A percentile compares a stretch with the other conserved stretches of the same genome.
Evolutionary conservation across 2,329 filamentous ascomycete genomes (phyloP).

Genomic region (Colletotrichum tropicale): DNA sequence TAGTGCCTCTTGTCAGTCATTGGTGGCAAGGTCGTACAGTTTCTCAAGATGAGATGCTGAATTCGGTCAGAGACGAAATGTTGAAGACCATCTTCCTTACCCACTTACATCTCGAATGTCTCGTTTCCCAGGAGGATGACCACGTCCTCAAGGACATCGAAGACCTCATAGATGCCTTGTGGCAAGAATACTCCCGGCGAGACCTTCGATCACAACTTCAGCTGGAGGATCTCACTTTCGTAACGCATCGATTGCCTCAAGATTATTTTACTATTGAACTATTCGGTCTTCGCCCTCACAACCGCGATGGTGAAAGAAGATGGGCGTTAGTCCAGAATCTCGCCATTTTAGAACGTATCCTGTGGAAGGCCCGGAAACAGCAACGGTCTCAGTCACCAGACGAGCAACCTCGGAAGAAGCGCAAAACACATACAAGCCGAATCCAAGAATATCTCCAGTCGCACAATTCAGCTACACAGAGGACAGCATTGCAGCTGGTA

Average conservation of each 20-base stretch:
- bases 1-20: conserved; percentile 74
- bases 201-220: conserved; percentile 75
- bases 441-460: conserved; percentile 54
- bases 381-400: conserved; percentile 28
- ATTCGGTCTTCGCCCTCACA: conserved; percentile 59
- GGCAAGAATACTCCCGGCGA: conserved; percentile 77
- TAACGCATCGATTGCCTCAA: conserved; percentile 44
- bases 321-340: conserved; percentile 66
- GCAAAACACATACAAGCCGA: conserved; percentile 49
- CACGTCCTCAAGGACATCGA: conserved; percentile 56
- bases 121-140: conserved; percentile 48
- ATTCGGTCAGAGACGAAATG: conserved; percentile 76
- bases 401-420: conserved; percentile 58
- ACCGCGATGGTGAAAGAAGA: conserved; percentile 59
- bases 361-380: conserved; percentile 31
- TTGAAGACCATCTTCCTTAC: conserved; percentile 73
- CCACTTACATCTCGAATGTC: conserved; percentile 65
- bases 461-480: conserved; percentile 44
- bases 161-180: conserved; percentile 73
- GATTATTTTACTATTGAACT: conserved; percentile 51
- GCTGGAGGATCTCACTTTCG: conserved; percentile 75
- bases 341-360: conserved; percentile 59
- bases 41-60: conserved; percentile 64
- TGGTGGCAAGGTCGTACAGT: conserved; percentile 79
- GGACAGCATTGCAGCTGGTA: conserved; percentile 61